Percentiles rank a stretch among this genome's conserved stretches.
These are phyloP conservation scores for Crithidia expoeki DNA, from an alignment of 208 protist species.

Conservation along the genomic window DNA sequence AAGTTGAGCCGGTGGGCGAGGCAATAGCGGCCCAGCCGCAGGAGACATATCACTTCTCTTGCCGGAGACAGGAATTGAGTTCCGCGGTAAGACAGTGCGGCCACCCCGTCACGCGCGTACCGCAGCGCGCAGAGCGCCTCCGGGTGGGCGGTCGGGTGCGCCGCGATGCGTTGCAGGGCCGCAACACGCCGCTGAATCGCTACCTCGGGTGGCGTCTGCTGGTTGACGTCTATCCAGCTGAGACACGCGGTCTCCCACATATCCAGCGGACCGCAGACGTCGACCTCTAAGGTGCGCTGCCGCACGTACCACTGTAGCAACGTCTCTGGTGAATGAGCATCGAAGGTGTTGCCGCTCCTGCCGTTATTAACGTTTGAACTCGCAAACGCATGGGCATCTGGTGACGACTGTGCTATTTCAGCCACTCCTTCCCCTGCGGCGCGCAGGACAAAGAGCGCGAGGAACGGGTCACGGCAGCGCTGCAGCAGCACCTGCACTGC, in stretches of 20 bases:
- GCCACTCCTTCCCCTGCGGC: slow-evolving; percentile 24
- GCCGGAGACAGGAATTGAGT: slow-evolving; percentile 43
- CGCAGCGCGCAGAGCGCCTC: slow-evolving; percentile 61
- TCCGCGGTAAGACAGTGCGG: slow-evolving; percentile 42
- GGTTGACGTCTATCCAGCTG: slow-evolving; percentile 52
- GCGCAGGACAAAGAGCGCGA: slow-evolving; percentile 85
- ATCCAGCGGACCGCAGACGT: slow-evolving; percentile 40
- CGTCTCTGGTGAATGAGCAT: slow-evolving; percentile 4
- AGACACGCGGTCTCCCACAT: slow-evolving; percentile 72
- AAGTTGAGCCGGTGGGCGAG: slow-evolving; percentile 52
- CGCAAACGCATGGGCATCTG: background rate
- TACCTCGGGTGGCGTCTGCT: slow-evolving; percentile 21
- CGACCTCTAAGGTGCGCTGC: slow-evolving; percentile 28
- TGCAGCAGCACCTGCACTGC: slow-evolving; percentile 89
- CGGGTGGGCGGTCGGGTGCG: slow-evolving; percentile 59
- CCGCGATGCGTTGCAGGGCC: slow-evolving; percentile 40
- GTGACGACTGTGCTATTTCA: slow-evolving; percentile 4
- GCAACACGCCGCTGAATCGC: slow-evolving; percentile 32
- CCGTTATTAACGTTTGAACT: background rate
- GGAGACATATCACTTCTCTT: slow-evolving; percentile 51
- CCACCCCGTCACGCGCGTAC: slow-evolving; percentile 56
- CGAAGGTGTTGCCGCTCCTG: background rate
- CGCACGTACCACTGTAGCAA: slow-evolving; percentile 38
- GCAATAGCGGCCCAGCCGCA: slow-evolving; percentile 65
- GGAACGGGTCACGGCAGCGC: slow-evolving; percentile 57